Conservation (phyloP, 2,329 filamentous ascomycete genomes). For the Aspergillus arachidicola region DNA sequence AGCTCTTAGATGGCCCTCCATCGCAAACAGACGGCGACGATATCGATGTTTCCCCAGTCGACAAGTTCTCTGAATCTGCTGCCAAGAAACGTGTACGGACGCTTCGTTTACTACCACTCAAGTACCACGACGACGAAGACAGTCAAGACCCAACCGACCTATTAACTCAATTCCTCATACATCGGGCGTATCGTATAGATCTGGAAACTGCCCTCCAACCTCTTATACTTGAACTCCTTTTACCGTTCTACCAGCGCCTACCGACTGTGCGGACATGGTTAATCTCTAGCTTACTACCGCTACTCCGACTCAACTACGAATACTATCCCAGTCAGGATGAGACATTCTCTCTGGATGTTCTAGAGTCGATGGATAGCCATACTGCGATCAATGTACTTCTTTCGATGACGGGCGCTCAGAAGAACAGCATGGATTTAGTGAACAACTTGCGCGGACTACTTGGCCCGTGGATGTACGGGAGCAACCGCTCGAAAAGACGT, state of each 20-base stretch:
- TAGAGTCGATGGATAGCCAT: constrained; percentile 55
- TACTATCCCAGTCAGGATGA: constrained; percentile 59
- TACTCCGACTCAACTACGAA: constrained; percentile 63
- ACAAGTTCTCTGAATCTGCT: constrained; percentile 50
- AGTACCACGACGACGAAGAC: constrained; percentile 47
- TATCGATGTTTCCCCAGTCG: constrained; percentile 52
- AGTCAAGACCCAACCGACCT: constrained; percentile 49
- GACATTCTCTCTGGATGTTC: constrained; percentile 50
- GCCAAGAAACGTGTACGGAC: constrained; percentile 57
- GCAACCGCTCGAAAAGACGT: constrained; percentile 56
- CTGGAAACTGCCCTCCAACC: constrained; percentile 60
- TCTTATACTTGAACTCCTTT: constrained; percentile 57
- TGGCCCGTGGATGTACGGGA: constrained; percentile 66
- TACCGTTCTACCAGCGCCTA: constrained; percentile 59
- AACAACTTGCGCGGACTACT: constrained; percentile 62
- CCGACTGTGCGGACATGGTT: constrained; percentile 60
- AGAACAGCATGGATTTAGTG: constrained; percentile 44
- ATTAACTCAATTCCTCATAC: constrained; percentile 60
- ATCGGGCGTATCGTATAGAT: constrained; percentile 63
- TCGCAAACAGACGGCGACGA: constrained; percentile 29
- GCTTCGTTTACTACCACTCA: constrained; percentile 54
- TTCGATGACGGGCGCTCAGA: constrained; percentile 41
- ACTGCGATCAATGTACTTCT: constrained; percentile 59
- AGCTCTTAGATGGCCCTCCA: constrained; percentile 44
- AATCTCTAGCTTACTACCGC: constrained; percentile 60